Evolutionary conservation across 2,329 filamentous ascomycete species (phyloP), one percentile per base, ranked within the genome.

Genomic region (Samsoniella hepiali): DNA sequence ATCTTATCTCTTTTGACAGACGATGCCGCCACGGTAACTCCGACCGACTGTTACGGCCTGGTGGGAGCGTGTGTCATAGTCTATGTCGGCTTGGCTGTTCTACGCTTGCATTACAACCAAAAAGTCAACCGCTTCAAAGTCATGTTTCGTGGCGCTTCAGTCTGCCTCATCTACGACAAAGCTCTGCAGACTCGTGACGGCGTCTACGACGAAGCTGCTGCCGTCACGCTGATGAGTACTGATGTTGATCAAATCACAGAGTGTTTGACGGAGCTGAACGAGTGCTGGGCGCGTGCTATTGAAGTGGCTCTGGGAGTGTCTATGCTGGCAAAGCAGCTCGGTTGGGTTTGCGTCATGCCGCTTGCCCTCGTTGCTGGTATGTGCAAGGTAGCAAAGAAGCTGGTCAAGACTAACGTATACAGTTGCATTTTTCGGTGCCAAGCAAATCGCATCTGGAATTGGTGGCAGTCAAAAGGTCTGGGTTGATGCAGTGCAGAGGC

Each of bases 61-160:
- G 66, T 68, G n/a, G 64, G 55, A 10, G 69, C 68, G 3, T 63
- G 65, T 3, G 62, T 58, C 1, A 9, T 72, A 15, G 58, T 70
- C 29, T 71, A 69, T 15, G 11, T 69, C 7, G 69, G 69, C 1
- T 29, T 68, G n/a, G 61, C 68, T 10, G 51, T 70, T 7, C 63
- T 40, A 7, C 62, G 64, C 44, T 29, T 67, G 45, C 47, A 62
- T 45, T 54, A 67, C 59, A 38, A 67, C 40, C 70, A 71, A 31
- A 44, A 63, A 10, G 51, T 68, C 2, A 65, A 68, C 49, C 66
- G 68, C 3, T 65, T 65, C 58, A 66, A 66, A 17, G 65, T 66
- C 50, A 70, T 68, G 57, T 65, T 70, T 8, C 68, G 68, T n/a
- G 68, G 69, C 11, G 65, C 65, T 11, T 42, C 62, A 2, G 64